Evolutionary conservation across 73 alveolate species (phyloP), one percentile per base, ranked within the genome.

Genomic region (Uronychia setigera): DNA sequence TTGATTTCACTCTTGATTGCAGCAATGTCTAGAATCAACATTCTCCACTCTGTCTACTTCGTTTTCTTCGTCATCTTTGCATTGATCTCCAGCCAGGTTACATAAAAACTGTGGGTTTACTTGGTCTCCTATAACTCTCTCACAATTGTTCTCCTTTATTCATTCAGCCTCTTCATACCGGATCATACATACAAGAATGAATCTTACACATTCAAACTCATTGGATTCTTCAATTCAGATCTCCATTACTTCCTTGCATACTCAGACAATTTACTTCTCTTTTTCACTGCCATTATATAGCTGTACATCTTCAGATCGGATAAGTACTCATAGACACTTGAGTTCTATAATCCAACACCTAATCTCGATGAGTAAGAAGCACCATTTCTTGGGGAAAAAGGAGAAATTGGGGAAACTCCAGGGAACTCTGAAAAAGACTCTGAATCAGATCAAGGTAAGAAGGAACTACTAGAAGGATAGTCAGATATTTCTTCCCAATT

Each of bases 281-380:
- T 46, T 19, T 46, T 46, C 67, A 46, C 67, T 11, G 67, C 67
- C 67, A 46, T 46, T 46, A 19, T 46, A 5, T 19, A 46, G 67
- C 67, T 46, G n/a, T 46, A 46, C 67, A 46, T 46, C 67, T 46
- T 46, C 67, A 46, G 67, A 46, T 46, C 67, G 19, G 67, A 46
- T 19, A 46, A 19, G 19, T 46, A 46, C 67, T 11, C 67, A 46
- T 19, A 46, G 67, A 46, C 67, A 46, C 19, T 46, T 5, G 67
- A 46, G 67, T 46, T 11, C 67, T 46, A 46, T 19, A 46, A 46
- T 19, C 67, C 67, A 5, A n/a, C n/a, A n/a, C n/a, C n/a, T n/a
- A 46, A 19, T 5, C 67, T 11, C 5, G 67, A 46, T 19, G 5
- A 46, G 67, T 19, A 46, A 46, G 67, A 46, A 46, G 67, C 67